Conservation (phyloP, 2,329 filamentous ascomycete genomes). For the Dichotomopilus funicola region DNA sequence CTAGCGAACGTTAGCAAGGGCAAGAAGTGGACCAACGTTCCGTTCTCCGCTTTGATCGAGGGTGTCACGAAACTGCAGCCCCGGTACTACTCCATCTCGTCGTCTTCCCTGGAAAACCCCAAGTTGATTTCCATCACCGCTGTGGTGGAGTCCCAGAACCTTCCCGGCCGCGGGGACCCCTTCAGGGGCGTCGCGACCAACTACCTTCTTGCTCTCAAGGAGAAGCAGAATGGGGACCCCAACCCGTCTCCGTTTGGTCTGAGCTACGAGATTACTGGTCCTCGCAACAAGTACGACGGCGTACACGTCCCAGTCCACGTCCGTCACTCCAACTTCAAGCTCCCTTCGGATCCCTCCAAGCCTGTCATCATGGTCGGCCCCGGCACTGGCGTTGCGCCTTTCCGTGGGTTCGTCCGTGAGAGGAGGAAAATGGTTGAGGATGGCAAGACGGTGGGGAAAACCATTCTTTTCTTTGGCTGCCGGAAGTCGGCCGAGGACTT, state of each 20-base stretch:
- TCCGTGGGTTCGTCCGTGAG: conserved; percentile 93
- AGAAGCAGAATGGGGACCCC: conserved; percentile 89
- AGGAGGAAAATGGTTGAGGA: conserved; percentile 74
- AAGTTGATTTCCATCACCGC: conserved; percentile 94
- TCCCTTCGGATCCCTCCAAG: conserved; percentile 89
- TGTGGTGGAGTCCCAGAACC: conserved; percentile 76
- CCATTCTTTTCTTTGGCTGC: conserved; percentile 92
- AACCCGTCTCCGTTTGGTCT: conserved; percentile 75
- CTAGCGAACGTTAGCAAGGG: conserved; percentile 66
- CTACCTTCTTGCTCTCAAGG: conserved; percentile 88
- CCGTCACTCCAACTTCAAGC: conserved; percentile 97
- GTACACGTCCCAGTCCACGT: conserved; percentile 93
- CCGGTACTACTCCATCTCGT: conserved; percentile 98
- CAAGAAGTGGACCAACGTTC: conserved; percentile 73
- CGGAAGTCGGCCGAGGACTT: conserved; percentile 84
- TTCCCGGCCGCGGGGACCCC: conserved; percentile 67
- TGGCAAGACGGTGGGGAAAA: conserved; percentile 78
- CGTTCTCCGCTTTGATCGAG: conserved; percentile 93
- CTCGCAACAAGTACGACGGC: conserved; percentile 94
- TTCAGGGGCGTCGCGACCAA: conserved; percentile 96
- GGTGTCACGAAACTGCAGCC: conserved; percentile 91
- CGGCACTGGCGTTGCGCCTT: conserved; percentile 92
- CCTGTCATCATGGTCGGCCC: conserved; percentile 95
- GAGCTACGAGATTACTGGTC: conserved; percentile 80
- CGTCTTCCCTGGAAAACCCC: conserved; percentile 87